Conservation (phyloP, 495 filamentous ascomycete species). For the Margaritispora aquatica region DNA sequence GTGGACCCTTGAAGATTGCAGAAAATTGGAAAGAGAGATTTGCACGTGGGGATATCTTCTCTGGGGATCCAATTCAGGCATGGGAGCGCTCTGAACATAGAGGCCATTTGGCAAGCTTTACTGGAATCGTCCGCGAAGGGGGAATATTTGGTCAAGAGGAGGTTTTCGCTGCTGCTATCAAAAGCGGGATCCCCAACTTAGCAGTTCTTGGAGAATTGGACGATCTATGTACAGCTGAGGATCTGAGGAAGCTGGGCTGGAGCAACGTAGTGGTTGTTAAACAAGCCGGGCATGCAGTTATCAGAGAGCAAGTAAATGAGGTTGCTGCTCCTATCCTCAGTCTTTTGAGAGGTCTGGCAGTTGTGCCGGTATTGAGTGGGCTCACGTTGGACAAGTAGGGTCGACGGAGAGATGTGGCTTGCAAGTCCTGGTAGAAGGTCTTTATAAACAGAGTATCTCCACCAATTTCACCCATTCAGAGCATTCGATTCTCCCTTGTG, state of each 20-base stretch:
- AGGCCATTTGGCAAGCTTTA: conserved; percentile 36
- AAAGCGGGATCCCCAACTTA: conserved; percentile 22
- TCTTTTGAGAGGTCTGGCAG: neutral
- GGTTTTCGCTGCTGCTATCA: conserved; percentile 29
- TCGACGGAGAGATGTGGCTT: too few relatives aligned
- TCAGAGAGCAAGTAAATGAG: neutral
- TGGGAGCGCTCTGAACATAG: conserved; percentile 38
- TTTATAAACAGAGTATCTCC: too few relatives aligned
- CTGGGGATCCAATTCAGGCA: conserved; percentile 32
- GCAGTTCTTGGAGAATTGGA: conserved; percentile 38
- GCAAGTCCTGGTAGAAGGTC: too few relatives aligned
- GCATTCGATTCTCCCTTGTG: too few relatives aligned
- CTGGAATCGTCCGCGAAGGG: conserved; percentile 34
- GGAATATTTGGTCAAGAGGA: conserved; percentile 34
- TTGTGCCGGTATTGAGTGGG: too few relatives aligned
- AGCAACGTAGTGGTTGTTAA: conserved; percentile 22
- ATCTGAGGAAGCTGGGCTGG: conserved; percentile 6
- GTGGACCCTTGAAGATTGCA: conserved; percentile 28
- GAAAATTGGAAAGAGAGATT: conserved; percentile 38
- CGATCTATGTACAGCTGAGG: conserved; percentile 20
- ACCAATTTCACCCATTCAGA: too few relatives aligned
- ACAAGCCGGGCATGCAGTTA: conserved; percentile 29
- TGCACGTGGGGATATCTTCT: conserved; percentile 28
- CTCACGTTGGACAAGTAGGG: too few relatives aligned
- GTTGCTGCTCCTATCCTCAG: neutral